Evolutionary conservation across 2,329 filamentous ascomycete species (phyloP).

Genomic region (Monosporascus sp.): DNA sequence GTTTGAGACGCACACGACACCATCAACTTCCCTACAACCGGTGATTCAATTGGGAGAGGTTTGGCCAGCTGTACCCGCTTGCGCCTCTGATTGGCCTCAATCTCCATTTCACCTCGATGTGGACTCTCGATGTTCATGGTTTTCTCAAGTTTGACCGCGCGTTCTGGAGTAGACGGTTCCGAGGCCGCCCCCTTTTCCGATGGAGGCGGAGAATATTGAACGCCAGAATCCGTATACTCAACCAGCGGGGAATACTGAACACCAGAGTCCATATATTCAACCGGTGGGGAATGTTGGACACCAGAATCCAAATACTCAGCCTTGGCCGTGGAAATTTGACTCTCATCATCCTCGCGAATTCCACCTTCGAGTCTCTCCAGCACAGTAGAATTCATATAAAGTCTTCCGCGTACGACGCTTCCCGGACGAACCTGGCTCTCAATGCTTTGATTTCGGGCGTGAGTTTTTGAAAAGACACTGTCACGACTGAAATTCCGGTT

Average conservation of each 20-base stretch:
- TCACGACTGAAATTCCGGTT: constrained; percentile 54
- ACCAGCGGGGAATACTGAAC: constrained; percentile 77
- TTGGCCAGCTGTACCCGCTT: constrained; percentile 59
- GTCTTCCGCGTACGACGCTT: constrained; percentile 49
- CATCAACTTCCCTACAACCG: constrained; percentile 43
- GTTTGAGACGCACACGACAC: constrained; percentile 63
- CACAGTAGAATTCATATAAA: constrained; percentile 50
- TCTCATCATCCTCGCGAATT: constrained; percentile 46
- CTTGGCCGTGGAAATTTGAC: constrained; percentile 29
- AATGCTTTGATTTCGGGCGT: constrained; percentile 52
- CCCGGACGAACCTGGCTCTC: constrained; percentile 53
- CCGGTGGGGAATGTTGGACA: constrained; percentile 46
- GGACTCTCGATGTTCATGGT: constrained; percentile 38
- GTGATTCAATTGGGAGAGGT: constrained; percentile 45
- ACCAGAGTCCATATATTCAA: constrained; percentile 67
- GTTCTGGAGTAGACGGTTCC: constrained; percentile 40
- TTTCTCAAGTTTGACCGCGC: constrained; percentile 33
- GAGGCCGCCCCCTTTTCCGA: constrained; percentile 54
- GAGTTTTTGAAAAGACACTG: constrained; percentile 43
- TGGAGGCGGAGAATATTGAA: constrained; percentile 78
- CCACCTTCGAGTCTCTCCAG: constrained; percentile 51
- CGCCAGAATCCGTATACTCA: constrained; percentile 68
- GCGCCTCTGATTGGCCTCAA: constrained; percentile 69
- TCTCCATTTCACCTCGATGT: constrained; percentile 49
- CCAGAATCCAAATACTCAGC: constrained; percentile 68